Conservation (phyloP, 2,329 filamentous ascomycete genomes). For the Kalmusia sp. region DNA sequence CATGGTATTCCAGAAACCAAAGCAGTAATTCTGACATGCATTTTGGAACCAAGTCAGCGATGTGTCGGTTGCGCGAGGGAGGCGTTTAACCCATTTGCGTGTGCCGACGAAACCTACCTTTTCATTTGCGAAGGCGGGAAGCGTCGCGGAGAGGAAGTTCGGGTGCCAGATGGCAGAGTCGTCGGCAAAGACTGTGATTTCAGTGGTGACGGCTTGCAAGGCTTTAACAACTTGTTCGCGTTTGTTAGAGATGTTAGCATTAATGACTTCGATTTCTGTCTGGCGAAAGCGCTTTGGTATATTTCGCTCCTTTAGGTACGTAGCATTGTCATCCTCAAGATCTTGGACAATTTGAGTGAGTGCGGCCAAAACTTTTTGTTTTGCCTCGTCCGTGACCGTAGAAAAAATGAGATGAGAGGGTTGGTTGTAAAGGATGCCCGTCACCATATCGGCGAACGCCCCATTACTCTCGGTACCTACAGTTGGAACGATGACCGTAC, state of each 20-base stretch:
- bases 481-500: constrained; percentile 29
- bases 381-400: constrained; percentile 12
- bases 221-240: constrained; percentile 22
- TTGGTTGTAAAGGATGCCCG: constrained; percentile 19
- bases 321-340: constrained; percentile 7
- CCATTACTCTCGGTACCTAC: constrained; percentile 19
- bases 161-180: constrained; percentile 30
- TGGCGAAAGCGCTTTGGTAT: not conserved
- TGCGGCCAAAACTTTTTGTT: constrained; percentile 3
- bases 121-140: constrained; percentile 24
- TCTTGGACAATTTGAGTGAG: not conserved
- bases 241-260: constrained; percentile 26
- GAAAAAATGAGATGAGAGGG: constrained; percentile 27
- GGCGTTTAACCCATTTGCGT: constrained; percentile 30
- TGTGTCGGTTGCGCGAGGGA: constrained; percentile 1
- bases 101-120: constrained; percentile 32
- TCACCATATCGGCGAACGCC: constrained; percentile 15
- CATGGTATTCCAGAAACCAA: constrained; percentile 31
- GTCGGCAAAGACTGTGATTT: constrained; percentile 22
- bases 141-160: constrained; percentile 16
- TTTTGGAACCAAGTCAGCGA: not conserved
- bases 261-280: constrained; percentile 12
- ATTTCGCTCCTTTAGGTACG: constrained; percentile 16
- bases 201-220: constrained; percentile 13
- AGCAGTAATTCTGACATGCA: constrained; percentile 14